These are phyloP conservation scores for Nepenthes alata DNA, from an alignment of 179 eudicot species.

Conservation along the genomic window DNA sequence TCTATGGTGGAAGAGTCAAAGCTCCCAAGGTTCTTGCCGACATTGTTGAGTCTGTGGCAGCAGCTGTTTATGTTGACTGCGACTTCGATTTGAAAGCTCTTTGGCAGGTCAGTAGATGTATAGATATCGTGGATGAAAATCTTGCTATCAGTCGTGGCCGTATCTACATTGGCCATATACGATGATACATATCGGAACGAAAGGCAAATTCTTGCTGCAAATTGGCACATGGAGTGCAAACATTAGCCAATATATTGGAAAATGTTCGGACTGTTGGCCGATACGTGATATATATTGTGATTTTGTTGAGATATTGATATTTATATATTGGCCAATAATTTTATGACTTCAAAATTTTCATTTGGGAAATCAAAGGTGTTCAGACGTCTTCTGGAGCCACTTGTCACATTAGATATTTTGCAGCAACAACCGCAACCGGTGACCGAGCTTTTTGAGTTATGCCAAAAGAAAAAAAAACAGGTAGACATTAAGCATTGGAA, in stretches of 20 bases:
- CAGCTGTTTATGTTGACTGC: conserved; percentile 67
- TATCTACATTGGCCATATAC: too few species aligned
- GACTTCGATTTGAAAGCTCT: conserved; percentile 40
- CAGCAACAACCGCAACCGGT: conserved; percentile 68
- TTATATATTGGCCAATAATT: too few species aligned
- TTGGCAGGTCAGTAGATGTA: conserved; percentile 40
- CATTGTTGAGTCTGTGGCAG: conserved; percentile 74
- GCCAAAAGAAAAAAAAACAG: conserved; percentile 61
- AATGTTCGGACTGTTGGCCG: neutral
- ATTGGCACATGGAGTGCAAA: neutral
- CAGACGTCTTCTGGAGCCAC: conserved; percentile 53
- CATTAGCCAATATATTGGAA: neutral
- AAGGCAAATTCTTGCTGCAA: too few species aligned
- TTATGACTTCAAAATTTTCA: neutral
- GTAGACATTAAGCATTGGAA: conserved; percentile 36
- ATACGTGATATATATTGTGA: too few species aligned
- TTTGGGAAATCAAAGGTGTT: conserved; percentile 26
- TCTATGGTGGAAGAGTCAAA: conserved; percentile 69
- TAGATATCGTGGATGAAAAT: neutral
- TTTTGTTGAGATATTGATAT: too few species aligned
- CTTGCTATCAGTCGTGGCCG: too few species aligned
- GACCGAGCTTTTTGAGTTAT: conserved; percentile 54
- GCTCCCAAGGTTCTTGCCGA: conserved; percentile 86
- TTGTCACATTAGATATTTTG: conserved; percentile 46
- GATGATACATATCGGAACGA: too few species aligned